Evolutionary conservation across 2,329 filamentous ascomycete species (phyloP), one percentile per base, ranked within the genome.

Genomic region (Plenodomus tracheiphilus): DNA sequence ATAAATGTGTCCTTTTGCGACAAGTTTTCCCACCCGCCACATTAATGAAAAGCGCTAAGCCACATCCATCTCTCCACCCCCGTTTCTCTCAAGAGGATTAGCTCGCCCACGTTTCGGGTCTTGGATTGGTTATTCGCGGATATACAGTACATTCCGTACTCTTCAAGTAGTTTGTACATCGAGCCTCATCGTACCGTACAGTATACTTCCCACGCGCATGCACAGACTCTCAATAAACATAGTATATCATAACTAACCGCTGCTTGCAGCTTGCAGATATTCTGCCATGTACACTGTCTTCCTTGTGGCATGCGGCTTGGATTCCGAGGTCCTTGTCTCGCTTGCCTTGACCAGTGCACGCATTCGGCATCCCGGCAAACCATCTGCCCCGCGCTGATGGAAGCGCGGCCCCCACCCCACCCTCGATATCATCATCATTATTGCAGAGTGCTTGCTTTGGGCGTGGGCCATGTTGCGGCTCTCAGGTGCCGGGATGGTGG

Each of bases 1-100:
- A 25, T 25, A 52, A 52, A 52, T 52, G 22, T 52, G 49, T 52
- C 49, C 49, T 52, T 46, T 52, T n/a, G n/a, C n/a, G n/a, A n/a
- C n/a, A n/a, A 43, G 28, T 5, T 35, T 15, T 35, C 5, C 32
- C 13, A 13, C 32, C 46, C 45, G 49, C 49, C 46, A 51, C 49
- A 25, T 25, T 25, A 25, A 10, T 10, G 10, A 25, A 25, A 5
- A 42, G 44, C 49, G 25, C 49, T 51, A 44, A 37, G 41, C 49
- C 49, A 34, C 41, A 49, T n/a, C n/a, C n/a, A n/a, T n/a, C n/a
- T n/a, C n/a, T n/a, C n/a, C n/a, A n/a, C n/a, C n/a, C n/a, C n/a
- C n/a, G n/a, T n/a, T n/a, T n/a, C n/a, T n/a, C n/a, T 5, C 22
- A 25, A 25, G 22, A 25, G 22, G 22, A 25, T 10, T 10, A 37